Conservation (phyloP, 2,329 filamentous ascomycete genomes). For the Thielaviopsis musarum region DNA sequence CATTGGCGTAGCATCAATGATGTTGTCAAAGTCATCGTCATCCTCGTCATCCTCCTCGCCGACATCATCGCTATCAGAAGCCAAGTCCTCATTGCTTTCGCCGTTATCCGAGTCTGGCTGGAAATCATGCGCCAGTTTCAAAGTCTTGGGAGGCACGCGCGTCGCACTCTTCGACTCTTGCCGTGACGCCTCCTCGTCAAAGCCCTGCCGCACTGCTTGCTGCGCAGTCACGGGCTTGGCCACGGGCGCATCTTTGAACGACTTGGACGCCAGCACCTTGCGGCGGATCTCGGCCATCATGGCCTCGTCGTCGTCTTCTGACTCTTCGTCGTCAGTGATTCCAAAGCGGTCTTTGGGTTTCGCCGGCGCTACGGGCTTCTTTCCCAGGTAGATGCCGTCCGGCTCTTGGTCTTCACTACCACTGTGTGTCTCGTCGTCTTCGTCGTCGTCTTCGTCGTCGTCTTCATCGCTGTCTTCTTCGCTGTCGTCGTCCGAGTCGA, state of each 20-base stretch:
- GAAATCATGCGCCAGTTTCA: conserved; percentile 31
- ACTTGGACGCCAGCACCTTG: conserved; percentile 79
- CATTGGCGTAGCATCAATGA: conserved; percentile 79
- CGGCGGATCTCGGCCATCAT: conserved; percentile 86
- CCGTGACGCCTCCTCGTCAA: not conserved
- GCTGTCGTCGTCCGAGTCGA: conserved; percentile 39
- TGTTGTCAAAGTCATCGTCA: conserved; percentile 76
- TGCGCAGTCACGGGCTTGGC: conserved; percentile 28
- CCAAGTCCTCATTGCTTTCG: conserved; percentile 37
- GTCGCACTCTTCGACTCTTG: conserved; percentile 26
- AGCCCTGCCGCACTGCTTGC: conserved; percentile 18
- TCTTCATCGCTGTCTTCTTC: conserved; percentile 32
- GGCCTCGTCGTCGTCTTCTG: conserved; percentile 64
- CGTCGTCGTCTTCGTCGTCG: conserved; percentile 31
- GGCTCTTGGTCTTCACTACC: conserved; percentile 27
- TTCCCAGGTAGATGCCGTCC: conserved; percentile 45
- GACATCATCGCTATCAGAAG: not conserved
- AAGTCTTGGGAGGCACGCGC: conserved; percentile 33
- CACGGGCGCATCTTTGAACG: conserved; percentile 40
- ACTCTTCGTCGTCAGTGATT: conserved; percentile 65
- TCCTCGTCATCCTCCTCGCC: conserved; percentile 38
- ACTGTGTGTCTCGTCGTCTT: conserved; percentile 26
- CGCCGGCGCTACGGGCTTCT: conserved; percentile 24
- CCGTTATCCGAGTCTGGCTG: conserved; percentile 57
- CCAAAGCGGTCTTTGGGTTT: conserved; percentile 49